Evolutionary conservation across 73 alveolate species (phyloP).

Genomic region (Symbiodinium natans): DNA sequence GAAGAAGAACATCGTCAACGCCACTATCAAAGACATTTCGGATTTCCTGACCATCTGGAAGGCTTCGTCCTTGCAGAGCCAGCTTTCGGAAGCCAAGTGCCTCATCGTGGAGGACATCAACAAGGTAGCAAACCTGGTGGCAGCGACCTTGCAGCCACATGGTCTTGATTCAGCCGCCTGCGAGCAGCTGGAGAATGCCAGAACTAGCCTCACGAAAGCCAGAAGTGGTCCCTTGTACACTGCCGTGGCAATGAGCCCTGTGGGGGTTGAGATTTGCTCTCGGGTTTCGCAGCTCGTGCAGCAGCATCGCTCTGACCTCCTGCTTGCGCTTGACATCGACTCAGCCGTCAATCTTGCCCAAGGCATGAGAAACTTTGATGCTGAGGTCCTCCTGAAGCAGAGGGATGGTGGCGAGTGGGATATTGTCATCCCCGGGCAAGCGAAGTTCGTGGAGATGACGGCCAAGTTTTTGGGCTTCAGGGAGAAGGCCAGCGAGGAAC

Average conservation of each 20-base stretch:
- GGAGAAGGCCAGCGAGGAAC: background rate
- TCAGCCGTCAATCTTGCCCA: background rate
- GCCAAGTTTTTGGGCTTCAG: background rate
- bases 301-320: background rate
- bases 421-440: background rate
- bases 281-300: background rate
- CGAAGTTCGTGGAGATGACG: slow-evolving; percentile 23
- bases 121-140: background rate
- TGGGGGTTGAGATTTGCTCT: background rate
- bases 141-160: background rate
- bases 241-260: background rate
- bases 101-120: background rate
- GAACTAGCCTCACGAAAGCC: background rate
- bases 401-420: slow-evolving; percentile 35
- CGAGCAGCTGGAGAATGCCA: background rate
- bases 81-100: background rate
- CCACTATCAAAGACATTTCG: background rate
- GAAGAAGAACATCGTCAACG: background rate
- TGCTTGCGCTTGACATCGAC: background rate
- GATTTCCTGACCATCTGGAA: background rate
- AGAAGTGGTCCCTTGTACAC: too few relatives aligned
- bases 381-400: background rate
- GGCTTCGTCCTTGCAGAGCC: background rate
- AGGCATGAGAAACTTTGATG: background rate
- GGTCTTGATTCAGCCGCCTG: background rate